Evolutionary conservation across 2,329 filamentous ascomycete genomes (phyloP), one percentile per base, ranked within the genome.

Genomic region (Sclerotinia sclerotiorum): DNA sequence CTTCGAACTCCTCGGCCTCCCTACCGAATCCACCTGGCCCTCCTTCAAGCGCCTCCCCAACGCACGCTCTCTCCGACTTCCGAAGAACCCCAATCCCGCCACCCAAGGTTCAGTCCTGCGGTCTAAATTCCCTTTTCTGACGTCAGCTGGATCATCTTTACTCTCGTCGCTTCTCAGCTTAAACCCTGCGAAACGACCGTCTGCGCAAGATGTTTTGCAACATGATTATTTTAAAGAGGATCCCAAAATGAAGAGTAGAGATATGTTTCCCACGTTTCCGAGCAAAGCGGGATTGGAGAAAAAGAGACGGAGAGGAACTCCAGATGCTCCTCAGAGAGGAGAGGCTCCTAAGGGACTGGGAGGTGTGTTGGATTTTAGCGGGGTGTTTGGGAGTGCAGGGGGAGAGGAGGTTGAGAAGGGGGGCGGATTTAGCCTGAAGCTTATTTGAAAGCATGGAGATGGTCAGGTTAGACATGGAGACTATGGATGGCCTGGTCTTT

Each of bases 241-340:
- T 73, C 95, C 95, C 0, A 91, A 91, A 70, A 92, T 94, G 1
- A 98, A 98, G 81, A 88, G 90, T 10, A 90, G 92, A 77, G 90
- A 90, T 74, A 90, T 99, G 89, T 98, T 99, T 77, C 95, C 95
- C 2, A 98, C 95, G 0, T 99, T 98, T 78, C 95, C 95, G 0
- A 95, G 91, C 74, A 97, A 97, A 79, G 95, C 95, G 0, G 93
- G 93, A 1, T 91, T 95, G 82, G 95, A 99, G 82, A 90, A 89
- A 76, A 83, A 93, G 73, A 83, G 92, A 72, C 83, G 87, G 49
- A 83, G 86, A 69, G 87, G 88, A 70, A 94, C 89, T 71, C 95
- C 95, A 0, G 89, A 93, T 78, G 95, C 95, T 8, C 95, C 95
- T 0, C 87, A 86, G 51, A 84, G 94, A 44, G 94, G 93, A 0